These are phyloP conservation scores for Dicorynia guianensis DNA, from an alignment of 306 rosid genomes.

Conservation along the genomic window DNA sequence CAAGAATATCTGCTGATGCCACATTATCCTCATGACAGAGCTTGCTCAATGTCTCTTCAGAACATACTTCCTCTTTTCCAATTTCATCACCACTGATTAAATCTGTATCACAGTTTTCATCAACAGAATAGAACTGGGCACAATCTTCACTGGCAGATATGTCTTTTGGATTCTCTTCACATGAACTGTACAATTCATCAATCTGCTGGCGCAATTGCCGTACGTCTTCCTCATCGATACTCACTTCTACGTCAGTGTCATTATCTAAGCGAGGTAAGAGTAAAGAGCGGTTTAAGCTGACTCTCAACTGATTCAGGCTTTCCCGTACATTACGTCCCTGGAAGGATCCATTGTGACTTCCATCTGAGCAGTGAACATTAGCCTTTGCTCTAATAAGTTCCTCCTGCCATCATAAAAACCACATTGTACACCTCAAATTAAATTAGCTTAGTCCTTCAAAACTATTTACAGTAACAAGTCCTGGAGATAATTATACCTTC, in stretches of 20 bases:
- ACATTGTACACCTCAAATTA: constrained; percentile 30
- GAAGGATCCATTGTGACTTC: constrained; percentile 59
- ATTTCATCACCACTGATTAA: constrained; percentile 56
- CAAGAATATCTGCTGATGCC: constrained; percentile 41
- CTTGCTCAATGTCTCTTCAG: constrained; percentile 36
- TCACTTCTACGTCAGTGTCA: constrained; percentile 63
- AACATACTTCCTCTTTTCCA: constrained; percentile 47
- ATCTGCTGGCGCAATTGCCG: constrained; percentile 68
- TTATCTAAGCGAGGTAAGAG: constrained; percentile 59
- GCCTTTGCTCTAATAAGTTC: constrained; percentile 86
- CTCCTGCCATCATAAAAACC: constrained; percentile 62
- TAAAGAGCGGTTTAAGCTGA: constrained; percentile 87
- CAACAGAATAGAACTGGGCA: constrained; percentile 58
- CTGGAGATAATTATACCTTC: constrained; percentile 62
- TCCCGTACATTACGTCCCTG: constrained; percentile 75
- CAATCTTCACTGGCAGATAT: constrained; percentile 52
- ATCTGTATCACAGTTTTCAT: constrained; percentile 59
- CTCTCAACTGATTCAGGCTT: constrained; percentile 82
- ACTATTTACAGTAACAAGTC: constrained; percentile 26
- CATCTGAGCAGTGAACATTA: constrained; percentile 48
- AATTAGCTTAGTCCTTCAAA: constrained; percentile 33
- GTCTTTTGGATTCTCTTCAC: constrained; percentile 55
- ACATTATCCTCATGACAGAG: constrained; percentile 42
- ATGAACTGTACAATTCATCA: constrained; percentile 60
- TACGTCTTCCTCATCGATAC: constrained; percentile 68